Conservation (phyloP, 1,284 basidiomycete species). For the Crucibulum parvulum region DNA sequence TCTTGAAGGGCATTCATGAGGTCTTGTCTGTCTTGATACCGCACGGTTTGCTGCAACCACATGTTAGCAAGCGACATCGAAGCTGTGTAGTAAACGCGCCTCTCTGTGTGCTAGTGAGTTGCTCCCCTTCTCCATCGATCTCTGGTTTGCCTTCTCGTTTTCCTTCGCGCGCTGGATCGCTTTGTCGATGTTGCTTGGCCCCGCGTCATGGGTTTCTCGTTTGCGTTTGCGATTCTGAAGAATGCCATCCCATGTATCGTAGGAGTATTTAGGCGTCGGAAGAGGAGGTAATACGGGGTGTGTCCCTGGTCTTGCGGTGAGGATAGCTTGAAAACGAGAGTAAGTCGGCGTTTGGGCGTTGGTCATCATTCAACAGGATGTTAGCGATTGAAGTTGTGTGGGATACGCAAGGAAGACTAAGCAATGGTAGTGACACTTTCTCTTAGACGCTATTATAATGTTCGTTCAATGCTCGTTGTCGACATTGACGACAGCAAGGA, state of each 20-base stretch:
- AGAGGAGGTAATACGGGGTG: slow-evolving; percentile 23
- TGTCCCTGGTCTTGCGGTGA: slow-evolving; percentile 27
- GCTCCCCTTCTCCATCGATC: slow-evolving; percentile 11
- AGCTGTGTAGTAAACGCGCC: not conserved
- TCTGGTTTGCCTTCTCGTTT: slow-evolving; percentile 18
- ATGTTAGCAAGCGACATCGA: not conserved
- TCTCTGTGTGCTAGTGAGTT: slow-evolving; percentile 3
- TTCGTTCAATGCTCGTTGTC: too few species aligned
- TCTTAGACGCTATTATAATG: too few species aligned
- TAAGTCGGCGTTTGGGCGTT: slow-evolving; percentile 13
- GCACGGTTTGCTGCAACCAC: not conserved
- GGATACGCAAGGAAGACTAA: too few species aligned
- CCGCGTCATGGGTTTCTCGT: slow-evolving; percentile 17
- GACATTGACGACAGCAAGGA: too few species aligned
- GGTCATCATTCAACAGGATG: not conserved
- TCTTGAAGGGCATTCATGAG: slow-evolving; percentile 27
- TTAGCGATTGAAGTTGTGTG: too few species aligned
- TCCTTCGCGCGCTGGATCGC: slow-evolving; percentile 19
- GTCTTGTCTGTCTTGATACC: slow-evolving; percentile 16
- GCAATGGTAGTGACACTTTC: too few species aligned
- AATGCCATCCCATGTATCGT: slow-evolving; percentile 17
- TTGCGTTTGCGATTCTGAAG: slow-evolving; percentile 19
- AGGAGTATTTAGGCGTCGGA: slow-evolving; percentile 10
- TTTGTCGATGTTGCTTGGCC: slow-evolving; percentile 17
- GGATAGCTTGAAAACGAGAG: slow-evolving; percentile 37